phyloP scores from a whole-genome alignment of 495 filamentous ascomycete genomes.

The Lepidopterella palustris region DNA sequence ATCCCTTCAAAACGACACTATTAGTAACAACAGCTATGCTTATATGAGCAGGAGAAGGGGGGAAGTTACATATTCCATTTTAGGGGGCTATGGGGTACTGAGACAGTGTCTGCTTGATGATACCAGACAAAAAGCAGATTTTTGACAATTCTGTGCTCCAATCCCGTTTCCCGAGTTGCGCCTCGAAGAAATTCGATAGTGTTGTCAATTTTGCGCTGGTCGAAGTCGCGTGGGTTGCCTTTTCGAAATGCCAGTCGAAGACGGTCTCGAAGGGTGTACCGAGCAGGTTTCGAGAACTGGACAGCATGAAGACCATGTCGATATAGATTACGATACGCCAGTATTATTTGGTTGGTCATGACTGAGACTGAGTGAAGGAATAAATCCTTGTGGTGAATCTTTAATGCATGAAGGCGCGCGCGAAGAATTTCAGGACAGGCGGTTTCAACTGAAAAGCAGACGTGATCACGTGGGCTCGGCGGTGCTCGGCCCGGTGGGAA shows the following conservation, averaged over 20 bases:
- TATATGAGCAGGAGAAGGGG: too few relatives aligned
- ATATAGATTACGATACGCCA: conserved; percentile 75
- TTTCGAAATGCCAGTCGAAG: conserved; percentile 68
- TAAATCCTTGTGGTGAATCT: too few relatives aligned
- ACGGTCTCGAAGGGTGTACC: conserved; percentile 56
- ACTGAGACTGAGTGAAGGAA: neutral
- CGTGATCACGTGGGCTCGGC: neutral
- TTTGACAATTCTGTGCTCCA: conserved; percentile 77
- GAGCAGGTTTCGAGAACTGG: conserved; percentile 70
- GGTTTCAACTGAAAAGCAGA: neutral
- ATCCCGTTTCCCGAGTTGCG: conserved; percentile 56
- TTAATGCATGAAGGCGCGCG: too few relatives aligned
- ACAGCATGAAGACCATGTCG: conserved; percentile 68
- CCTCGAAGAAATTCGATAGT: conserved; percentile 71
- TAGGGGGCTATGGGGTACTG: neutral
- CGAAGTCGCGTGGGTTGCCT: conserved; percentile 45
- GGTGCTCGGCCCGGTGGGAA: too few relatives aligned
- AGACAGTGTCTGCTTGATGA: conserved; percentile 23
- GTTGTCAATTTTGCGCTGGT: conserved; percentile 55
- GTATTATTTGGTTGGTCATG: conserved; percentile 46
- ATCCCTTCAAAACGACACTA: neutral
- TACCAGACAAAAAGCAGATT: conserved; percentile 63
- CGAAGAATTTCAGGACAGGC: neutral
- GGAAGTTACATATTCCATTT: neutral
- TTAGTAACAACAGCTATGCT: neutral